Conservation (phyloP, 2,329 filamentous ascomycete genomes). For the Aspergillus carbonarius region DNA sequence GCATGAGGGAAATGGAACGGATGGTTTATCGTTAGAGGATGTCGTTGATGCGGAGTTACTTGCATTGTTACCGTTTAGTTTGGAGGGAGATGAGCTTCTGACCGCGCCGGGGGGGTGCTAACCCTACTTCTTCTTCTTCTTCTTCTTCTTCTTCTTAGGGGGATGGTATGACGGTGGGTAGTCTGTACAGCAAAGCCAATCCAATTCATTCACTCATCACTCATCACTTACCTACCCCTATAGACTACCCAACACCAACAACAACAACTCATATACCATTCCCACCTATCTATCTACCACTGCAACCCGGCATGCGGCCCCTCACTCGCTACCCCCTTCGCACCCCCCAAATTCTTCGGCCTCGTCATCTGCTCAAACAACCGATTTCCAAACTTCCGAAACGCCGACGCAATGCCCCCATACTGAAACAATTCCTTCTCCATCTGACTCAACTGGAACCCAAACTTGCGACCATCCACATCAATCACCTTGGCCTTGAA, state of each 20-base stretch:
- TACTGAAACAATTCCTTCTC: conserved; percentile 40
- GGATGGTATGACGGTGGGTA: no score
- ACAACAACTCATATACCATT: no score
- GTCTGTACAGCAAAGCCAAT: no score
- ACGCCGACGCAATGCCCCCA: conserved; percentile 43
- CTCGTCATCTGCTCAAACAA: conserved; percentile 30
- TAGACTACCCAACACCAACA: no score
- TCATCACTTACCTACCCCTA: no score
- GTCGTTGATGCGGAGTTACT: not conserved
- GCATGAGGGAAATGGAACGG: not conserved
- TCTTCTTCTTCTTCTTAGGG: no score
- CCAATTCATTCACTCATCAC: no score
- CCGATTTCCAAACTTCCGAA: conserved; percentile 39
- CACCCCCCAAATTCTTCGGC: conserved; percentile 2
- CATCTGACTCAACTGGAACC: conserved; percentile 34
- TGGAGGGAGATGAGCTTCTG: not conserved
- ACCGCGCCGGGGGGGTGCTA: not conserved
- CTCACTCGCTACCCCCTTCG: not conserved
- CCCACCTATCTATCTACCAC: not conserved
- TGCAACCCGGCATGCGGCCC: not conserved
- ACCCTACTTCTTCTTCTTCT: not conserved
- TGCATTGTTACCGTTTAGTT: not conserved
- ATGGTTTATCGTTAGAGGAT: not conserved
- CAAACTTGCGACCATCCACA: conserved; percentile 9
- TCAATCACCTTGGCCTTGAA: conserved; percentile 23